Conservation (phyloP, 2,329 filamentous ascomycete genomes). For the Cryphonectria radicalis region DNA sequence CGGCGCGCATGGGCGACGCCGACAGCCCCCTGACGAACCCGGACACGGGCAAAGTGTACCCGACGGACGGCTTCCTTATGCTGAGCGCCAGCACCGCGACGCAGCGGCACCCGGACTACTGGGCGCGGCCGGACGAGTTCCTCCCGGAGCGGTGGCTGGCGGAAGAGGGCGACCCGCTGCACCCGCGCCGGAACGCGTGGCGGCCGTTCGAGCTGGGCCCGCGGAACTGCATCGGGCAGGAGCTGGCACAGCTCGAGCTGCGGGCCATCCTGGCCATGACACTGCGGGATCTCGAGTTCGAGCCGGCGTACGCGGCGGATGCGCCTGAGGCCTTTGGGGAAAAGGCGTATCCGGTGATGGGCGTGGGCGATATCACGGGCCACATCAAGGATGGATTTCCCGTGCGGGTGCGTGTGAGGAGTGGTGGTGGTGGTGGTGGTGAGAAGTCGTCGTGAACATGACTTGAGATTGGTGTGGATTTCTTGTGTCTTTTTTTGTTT, state of each 20-base stretch:
- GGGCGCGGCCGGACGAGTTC: conserved; percentile 44
- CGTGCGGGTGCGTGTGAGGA: conserved; percentile 11
- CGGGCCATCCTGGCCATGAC: conserved; percentile 35
- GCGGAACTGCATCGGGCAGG: conserved; percentile 43
- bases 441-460: neutral
- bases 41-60: conserved; percentile 41
- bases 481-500: too few relatives aligned
- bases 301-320: conserved; percentile 20
- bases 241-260: conserved; percentile 42
- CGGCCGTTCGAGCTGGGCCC: conserved; percentile 45
- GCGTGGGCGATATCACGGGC: conserved; percentile 20
- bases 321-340: conserved; percentile 23
- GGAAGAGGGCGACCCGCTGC: conserved; percentile 30
- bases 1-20: conserved; percentile 40
- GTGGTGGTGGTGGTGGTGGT: neutral
- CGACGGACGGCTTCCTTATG: conserved; percentile 40
- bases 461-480: too few relatives aligned
- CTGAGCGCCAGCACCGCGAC: conserved; percentile 31
- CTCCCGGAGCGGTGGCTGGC: conserved; percentile 49
- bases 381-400: conserved; percentile 25
- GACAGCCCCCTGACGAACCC: conserved; percentile 42
- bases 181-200: conserved; percentile 37
- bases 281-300: conserved; percentile 27
- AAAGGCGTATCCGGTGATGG: conserved; percentile 17
- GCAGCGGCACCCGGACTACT: conserved; percentile 41